Conservation (phyloP, 495 filamentous ascomycete species). For the Achaetomiella virescens region DNA sequence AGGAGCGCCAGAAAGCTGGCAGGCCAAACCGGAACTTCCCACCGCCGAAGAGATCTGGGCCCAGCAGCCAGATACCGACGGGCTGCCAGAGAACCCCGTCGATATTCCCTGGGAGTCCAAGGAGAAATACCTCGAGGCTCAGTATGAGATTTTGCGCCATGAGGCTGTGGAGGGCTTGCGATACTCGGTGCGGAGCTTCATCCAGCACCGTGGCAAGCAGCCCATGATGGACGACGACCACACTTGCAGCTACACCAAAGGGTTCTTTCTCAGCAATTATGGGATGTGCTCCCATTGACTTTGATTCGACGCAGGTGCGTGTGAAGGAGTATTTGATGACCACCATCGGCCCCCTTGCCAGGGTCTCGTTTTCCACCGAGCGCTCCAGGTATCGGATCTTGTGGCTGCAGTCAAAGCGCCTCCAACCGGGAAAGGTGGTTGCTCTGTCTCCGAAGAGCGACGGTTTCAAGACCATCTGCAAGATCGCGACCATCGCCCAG, state of each 20-base stretch:
- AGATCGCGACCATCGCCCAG: constrained; percentile 68
- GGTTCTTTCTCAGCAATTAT: constrained; percentile 7
- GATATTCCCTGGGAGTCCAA: constrained; percentile 38
- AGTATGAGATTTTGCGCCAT: constrained; percentile 62
- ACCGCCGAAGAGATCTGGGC: constrained; percentile 32
- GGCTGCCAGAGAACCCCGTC: constrained; percentile 33
- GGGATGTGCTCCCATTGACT: background rate
- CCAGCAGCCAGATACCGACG: constrained; percentile 30
- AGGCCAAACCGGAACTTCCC: constrained; percentile 40
- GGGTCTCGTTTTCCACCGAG: constrained; percentile 64
- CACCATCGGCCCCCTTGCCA: constrained; percentile 55
- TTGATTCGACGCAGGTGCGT: constrained; percentile 50
- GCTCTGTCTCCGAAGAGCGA: constrained; percentile 61
- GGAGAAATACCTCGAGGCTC: constrained; percentile 51
- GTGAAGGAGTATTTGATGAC: constrained; percentile 59
- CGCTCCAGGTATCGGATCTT: constrained; percentile 62
- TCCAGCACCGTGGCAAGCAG: constrained; percentile 34
- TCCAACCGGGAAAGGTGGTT: constrained; percentile 64
- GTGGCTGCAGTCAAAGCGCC: constrained; percentile 70
- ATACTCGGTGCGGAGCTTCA: constrained; percentile 43
- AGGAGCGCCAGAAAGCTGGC: constrained; percentile 32
- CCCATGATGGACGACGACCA: constrained; percentile 49
- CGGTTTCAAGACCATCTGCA: constrained; percentile 58
- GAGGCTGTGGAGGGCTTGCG: constrained; percentile 56
- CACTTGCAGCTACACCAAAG: constrained; percentile 69